These are phyloP conservation scores for Paratinospora sagittata DNA, from an alignment of 164 flowering plant genomes.

Conservation along the genomic window DNA sequence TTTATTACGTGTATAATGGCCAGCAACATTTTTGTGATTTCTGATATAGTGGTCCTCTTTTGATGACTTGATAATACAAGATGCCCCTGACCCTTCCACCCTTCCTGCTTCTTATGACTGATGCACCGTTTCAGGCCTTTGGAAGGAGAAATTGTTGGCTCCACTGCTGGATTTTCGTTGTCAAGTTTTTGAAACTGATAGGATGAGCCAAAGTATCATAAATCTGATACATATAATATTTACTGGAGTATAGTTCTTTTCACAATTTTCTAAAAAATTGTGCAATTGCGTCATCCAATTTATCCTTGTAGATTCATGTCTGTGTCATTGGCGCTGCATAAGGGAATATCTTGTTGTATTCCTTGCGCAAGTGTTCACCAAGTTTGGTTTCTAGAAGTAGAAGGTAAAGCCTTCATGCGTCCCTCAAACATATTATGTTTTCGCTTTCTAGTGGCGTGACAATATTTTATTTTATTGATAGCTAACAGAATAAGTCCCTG, in stretches of 20 bases:
- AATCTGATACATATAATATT: background rate
- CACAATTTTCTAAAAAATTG: background rate
- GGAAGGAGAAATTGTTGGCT: background rate
- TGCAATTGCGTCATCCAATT: background rate
- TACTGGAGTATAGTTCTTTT: background rate
- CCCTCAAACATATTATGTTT: background rate
- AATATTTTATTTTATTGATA: no score
- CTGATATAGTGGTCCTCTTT: background rate
- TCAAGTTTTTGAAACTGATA: background rate
- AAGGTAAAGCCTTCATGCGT: no score
- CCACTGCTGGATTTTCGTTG: background rate
- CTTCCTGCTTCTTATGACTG: background rate
- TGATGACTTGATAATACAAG: background rate
- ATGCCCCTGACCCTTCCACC: background rate
- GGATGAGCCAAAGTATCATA: background rate
- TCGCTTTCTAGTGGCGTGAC: constrained; percentile 1
- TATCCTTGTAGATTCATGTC: background rate
- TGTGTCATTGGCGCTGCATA: background rate
- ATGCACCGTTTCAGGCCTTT: background rate
- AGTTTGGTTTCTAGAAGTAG: background rate
- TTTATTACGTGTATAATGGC: background rate
- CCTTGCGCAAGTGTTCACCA: background rate
- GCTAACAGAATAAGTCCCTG: background rate
- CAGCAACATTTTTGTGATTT: background rate
- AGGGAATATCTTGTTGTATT: background rate